Percentiles rank a stretch among this genome's conserved stretches.
Conservation (phyloP, 352 stramenopile genomes). For the Phytopythium kandeliae region DNA sequence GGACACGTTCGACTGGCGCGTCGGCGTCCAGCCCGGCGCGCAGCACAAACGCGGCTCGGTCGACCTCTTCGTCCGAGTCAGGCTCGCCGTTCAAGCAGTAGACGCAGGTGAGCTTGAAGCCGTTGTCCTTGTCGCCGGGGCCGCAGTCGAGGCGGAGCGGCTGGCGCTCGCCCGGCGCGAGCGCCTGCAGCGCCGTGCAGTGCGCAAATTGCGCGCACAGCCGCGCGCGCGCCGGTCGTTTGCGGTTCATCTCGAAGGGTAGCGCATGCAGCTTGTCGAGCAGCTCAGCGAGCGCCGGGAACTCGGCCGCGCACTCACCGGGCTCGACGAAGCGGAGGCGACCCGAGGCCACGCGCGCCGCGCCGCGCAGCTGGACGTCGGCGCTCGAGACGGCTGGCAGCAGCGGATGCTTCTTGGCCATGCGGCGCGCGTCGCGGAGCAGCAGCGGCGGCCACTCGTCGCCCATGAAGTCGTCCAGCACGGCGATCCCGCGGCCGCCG, state of each 20-base stretch:
- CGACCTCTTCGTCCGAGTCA: conserved; percentile 5
- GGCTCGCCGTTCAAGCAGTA: conserved; percentile 50
- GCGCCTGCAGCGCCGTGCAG: conserved; percentile 45
- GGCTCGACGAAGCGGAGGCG: conserved; percentile 62
- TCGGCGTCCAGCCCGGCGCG: conserved; percentile 23
- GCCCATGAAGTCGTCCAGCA: conserved; percentile 77
- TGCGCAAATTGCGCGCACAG: conserved; percentile 70
- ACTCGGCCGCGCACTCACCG: conserved; percentile 45
- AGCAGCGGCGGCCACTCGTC: conserved; percentile 69
- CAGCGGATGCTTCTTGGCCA: conserved; percentile 48
- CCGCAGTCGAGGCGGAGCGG: conserved; percentile 64
- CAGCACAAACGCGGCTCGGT: conserved; percentile 23
- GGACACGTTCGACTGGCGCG: conserved; percentile 24
- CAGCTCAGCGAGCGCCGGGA: conserved; percentile 66
- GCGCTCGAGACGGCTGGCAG: conserved; percentile 21
- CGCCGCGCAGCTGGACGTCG: conserved; percentile 8
- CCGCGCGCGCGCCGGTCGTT: conserved; percentile 26
- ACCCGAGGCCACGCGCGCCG: conserved; percentile 5
- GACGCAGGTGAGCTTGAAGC: conserved; percentile 69
- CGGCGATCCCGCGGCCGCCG: conserved; percentile 24
- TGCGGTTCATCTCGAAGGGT: conserved; percentile 81
- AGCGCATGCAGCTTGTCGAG: conserved; percentile 70
- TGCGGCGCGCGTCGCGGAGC: conserved; percentile 54
- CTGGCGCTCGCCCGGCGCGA: conserved; percentile 39
- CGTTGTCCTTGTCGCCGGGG: conserved; percentile 61